These are phyloP conservation scores for Helicostylum pulchrum DNA, from an alignment of 192 early-diverging fungal species.

Conservation along the genomic window DNA sequence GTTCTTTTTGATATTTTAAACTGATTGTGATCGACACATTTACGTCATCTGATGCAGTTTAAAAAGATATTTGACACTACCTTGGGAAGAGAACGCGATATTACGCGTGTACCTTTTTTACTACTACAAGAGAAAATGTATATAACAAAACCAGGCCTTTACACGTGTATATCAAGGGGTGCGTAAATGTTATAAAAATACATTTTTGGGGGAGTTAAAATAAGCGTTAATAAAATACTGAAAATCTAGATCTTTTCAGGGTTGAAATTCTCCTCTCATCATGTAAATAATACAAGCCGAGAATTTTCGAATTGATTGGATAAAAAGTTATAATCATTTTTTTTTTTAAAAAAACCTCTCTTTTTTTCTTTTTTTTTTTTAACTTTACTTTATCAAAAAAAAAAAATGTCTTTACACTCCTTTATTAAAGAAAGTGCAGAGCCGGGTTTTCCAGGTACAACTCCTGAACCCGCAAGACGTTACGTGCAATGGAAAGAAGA, in stretches of 20 bases:
- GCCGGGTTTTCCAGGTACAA: background rate
- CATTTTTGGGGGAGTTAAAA: background rate
- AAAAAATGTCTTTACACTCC: background rate
- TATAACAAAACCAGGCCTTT: background rate
- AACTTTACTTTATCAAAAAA: background rate
- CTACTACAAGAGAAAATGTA: too few relatives aligned
- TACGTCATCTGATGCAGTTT: background rate
- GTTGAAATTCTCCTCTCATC: background rate
- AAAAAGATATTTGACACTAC: too few relatives aligned
- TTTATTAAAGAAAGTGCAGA: conserved; percentile 1
- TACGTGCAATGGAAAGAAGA: conserved; percentile 28
- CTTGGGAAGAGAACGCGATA: too few relatives aligned
- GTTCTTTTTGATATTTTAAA: too few relatives aligned
- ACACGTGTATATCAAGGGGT: background rate
- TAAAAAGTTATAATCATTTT: background rate
- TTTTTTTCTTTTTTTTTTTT: conserved; percentile 4
- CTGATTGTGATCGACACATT: background rate
- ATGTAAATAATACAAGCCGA: background rate
- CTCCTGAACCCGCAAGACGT: conserved; percentile 10
- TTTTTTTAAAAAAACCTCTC: background rate
- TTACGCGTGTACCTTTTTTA: too few relatives aligned
- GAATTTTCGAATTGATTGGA: background rate
- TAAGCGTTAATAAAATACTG: too few relatives aligned
- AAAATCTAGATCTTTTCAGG: background rate
- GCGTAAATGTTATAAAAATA: background rate